Base-by-base conservation (phyloP, 495 filamentous ascomycete genomes). In the Xylaria acuta region DNA sequence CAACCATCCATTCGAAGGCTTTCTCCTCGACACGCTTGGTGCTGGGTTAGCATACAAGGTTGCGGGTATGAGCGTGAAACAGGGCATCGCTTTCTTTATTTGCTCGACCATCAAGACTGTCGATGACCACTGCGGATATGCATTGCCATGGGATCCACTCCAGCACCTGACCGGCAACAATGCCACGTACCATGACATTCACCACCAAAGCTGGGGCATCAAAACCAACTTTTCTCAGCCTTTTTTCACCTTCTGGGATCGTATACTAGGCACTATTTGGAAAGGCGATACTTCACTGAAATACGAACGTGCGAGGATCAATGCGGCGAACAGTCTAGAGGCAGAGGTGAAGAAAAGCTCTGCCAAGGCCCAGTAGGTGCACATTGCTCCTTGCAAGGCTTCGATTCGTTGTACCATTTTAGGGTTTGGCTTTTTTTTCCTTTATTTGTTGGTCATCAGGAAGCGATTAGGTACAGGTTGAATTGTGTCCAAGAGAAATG, bases 161-260 rank as follows among this genome's bases (percentile, higher is more conserved):
- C 95, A 98, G 85, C 90, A 90, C 77, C 83, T 97, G 40, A 97
- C 93, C 45, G 91, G 92, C 77, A 97, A 99, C 84, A 97, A 98
- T 75, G 93, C 96, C 25, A 91, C 89, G 27, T 99, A 97, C 81
- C 96, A 99, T 80, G 96, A 99, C 79, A 93, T 99, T 65, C 96
- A 99, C 80, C 96, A 99, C 82, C 96, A 99, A 83, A 97, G 93
- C 83, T 99, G 95, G 96, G 96, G 96, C 60, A 97, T 99, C 85
- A 98, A 96, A 87, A 87, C 89, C 72, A 84, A 88, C 81, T 90
- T 86, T 72, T 92, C 90, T 0, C 93, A 96, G 78, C 93, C 93
- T 0, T 95, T 93, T 83, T 93, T 94, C 82, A 95, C 91, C 59
- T 92, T 94, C 81, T 96, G 93, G 93, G 93, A 96, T 77, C 84